phyloP scores from a whole-genome alignment of 2,329 filamentous ascomycete genomes.

The Ceratocystis variospora region DNA sequence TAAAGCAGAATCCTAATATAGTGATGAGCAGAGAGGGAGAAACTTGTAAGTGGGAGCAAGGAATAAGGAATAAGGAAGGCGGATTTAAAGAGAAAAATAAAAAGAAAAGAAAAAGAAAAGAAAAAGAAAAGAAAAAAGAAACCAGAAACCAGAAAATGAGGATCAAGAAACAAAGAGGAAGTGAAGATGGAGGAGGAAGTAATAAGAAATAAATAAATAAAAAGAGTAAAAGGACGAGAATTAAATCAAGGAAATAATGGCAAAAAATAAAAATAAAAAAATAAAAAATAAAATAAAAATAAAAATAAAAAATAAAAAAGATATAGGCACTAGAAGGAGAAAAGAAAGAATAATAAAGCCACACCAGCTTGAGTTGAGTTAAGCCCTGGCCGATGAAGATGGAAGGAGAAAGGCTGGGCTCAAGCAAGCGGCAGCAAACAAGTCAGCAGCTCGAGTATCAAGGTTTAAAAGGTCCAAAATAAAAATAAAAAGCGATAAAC shows the following conservation, averaged over 20 bases:
- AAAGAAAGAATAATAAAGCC: background rate
- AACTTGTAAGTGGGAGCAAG: background rate
- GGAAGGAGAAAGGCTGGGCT: background rate
- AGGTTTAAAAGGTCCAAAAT: background rate
- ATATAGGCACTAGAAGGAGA: background rate
- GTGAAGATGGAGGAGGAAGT: background rate
- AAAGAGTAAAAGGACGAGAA: background rate
- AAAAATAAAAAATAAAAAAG: background rate
- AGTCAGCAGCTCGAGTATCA: background rate
- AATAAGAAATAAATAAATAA: background rate
- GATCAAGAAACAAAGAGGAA: background rate
- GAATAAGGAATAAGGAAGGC: background rate
- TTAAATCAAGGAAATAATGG: background rate
- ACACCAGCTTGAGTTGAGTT: background rate
- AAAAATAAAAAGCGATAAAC: background rate
- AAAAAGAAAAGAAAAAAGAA: background rate
- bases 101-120: background rate
- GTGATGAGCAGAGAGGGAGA: background rate
- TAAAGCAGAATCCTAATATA: constrained; percentile 3
- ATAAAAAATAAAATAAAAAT: no score
- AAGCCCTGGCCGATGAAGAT: background rate
- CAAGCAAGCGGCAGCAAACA: background rate
- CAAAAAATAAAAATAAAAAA: background rate
- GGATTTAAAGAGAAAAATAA: background rate
- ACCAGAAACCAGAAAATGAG: background rate